phyloP scores from a whole-genome alignment of 2,329 filamentous ascomycete genomes.

The Coniosporium tulheliwenetii region DNA sequence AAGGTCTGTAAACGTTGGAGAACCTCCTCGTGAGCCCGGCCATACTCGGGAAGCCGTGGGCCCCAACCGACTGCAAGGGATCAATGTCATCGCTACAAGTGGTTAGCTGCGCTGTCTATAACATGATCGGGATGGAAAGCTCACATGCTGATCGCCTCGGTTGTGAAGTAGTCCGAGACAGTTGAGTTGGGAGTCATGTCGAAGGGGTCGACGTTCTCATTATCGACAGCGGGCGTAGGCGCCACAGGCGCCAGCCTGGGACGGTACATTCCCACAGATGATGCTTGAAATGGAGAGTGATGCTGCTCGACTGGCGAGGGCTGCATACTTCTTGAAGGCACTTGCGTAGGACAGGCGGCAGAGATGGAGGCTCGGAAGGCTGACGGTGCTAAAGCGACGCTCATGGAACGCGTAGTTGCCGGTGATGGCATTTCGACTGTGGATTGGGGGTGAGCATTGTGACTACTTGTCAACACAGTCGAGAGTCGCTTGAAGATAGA shows the following conservation, averaged over 20 bases:
- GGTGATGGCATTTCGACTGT: not conserved
- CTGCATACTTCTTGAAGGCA: not conserved
- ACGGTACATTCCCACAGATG: constrained; percentile 2
- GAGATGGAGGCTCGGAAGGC: constrained; percentile 1
- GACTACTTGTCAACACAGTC: constrained; percentile 8
- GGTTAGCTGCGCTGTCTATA: too few relatives aligned
- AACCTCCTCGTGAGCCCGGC: too few relatives aligned
- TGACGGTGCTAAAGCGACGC: not conserved
- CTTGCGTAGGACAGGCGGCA: not conserved
- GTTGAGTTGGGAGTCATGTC: constrained; percentile 8
- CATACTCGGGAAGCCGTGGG: too few relatives aligned
- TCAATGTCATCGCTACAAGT: too few relatives aligned
- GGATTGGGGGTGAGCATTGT: not conserved
- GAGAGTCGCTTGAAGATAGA: constrained; percentile 16
- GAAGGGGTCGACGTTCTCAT: constrained; percentile 20
- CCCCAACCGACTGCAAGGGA: too few relatives aligned
- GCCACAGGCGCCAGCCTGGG: constrained; percentile 22
- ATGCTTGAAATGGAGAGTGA: too few relatives aligned
- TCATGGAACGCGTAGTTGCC: not conserved
- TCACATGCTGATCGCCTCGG: too few relatives aligned
- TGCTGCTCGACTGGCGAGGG: not conserved
- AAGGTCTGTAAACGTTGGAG: too few relatives aligned
- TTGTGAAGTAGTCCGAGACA: too few relatives aligned
- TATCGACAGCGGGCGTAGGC: constrained; percentile 20
- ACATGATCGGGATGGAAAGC: too few relatives aligned